These are phyloP conservation scores for Leonotis leonurus DNA, from an alignment of 257 asterid species.

Conservation along the genomic window DNA sequence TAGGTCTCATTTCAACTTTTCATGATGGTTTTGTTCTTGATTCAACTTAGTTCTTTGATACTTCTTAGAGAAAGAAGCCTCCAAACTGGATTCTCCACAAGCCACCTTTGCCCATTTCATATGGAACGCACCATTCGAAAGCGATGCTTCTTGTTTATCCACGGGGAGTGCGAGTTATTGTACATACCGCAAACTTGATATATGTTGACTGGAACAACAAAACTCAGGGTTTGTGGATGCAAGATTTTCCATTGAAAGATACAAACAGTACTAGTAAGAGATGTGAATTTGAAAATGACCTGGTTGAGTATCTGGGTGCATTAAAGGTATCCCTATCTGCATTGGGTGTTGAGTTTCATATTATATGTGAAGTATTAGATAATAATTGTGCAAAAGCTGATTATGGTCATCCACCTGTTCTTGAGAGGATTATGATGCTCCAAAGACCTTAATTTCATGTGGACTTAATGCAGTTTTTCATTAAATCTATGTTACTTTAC, in stretches of 20 bases:
- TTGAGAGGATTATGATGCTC: neutral
- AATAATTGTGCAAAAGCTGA: neutral
- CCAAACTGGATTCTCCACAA: constrained; percentile 86
- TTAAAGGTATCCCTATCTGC: constrained; percentile 53
- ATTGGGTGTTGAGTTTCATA: neutral
- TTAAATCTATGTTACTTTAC: neutral
- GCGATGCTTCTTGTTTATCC: constrained; percentile 96
- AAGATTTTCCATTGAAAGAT: constrained; percentile 99
- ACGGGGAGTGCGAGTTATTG: constrained; percentile 77
- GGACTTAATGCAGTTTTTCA: neutral
- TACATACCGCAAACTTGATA: constrained; percentile 91
- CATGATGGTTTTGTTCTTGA: constrained; percentile 15
- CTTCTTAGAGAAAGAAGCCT: constrained; percentile 66
- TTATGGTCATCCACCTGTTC: constrained; percentile 3
- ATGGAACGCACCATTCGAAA: constrained; percentile 96
- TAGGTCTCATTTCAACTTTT: constrained; percentile 8
- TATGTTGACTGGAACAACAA: constrained; percentile 95
- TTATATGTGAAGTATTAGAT: constrained; percentile 1
- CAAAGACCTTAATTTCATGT: neutral
- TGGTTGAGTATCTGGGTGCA: constrained; percentile 62
- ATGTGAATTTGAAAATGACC: constrained; percentile 78
- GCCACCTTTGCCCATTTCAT: constrained; percentile 95
- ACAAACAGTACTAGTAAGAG: constrained; percentile 35
- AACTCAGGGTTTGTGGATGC: constrained; percentile 98
- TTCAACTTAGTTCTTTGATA: constrained; percentile 24